phyloP scores from a whole-genome alignment of 805 yeast species.

The Kodamaea leandrae region DNA sequence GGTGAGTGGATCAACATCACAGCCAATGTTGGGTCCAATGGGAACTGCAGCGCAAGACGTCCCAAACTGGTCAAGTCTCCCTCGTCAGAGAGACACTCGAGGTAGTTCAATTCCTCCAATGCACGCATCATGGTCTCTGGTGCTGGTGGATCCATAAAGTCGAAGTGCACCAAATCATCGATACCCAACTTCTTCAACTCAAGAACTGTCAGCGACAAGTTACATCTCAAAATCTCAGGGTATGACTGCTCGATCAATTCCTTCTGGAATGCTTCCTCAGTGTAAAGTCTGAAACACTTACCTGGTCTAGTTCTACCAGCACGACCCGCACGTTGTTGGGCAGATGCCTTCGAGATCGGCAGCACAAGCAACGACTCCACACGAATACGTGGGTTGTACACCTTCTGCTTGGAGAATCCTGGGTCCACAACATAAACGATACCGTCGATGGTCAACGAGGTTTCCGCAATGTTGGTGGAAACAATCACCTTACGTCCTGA shows the following conservation, averaged over 20 bases:
- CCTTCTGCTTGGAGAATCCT: slow-evolving; percentile 95
- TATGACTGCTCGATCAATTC: slow-evolving; percentile 93
- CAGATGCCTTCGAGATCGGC: slow-evolving; percentile 95
- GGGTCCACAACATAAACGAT: slow-evolving; percentile 97
- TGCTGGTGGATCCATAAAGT: slow-evolving; percentile 99
- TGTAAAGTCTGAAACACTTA: slow-evolving; percentile 92
- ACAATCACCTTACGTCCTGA: slow-evolving; percentile 95
- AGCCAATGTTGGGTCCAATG: slow-evolving; percentile 93
- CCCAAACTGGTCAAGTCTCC: slow-evolving; percentile 90
- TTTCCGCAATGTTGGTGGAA: slow-evolving; percentile 95
- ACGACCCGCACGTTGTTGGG: slow-evolving; percentile 99
- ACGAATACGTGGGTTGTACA: slow-evolving; percentile 92
- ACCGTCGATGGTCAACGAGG: slow-evolving; percentile 96
- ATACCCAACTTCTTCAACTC: slow-evolving; percentile 92
- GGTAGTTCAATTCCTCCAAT: slow-evolving; percentile 86
- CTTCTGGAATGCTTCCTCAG: slow-evolving; percentile 93
- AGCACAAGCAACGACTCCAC: slow-evolving; percentile 93
- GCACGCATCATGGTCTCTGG: slow-evolving; percentile 99
- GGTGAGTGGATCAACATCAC: slow-evolving; percentile 89
- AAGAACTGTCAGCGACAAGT: slow-evolving; percentile 85
- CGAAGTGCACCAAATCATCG: slow-evolving; percentile 95
- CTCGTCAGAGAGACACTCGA: slow-evolving; percentile 86
- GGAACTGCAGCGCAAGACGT: slow-evolving; percentile 86
- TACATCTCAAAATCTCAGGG: slow-evolving; percentile 91
- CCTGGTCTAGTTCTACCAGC: slow-evolving; percentile 99